Conservation (phyloP, 2,329 filamentous ascomycete genomes). For the Sporothrix luriei region DNA sequence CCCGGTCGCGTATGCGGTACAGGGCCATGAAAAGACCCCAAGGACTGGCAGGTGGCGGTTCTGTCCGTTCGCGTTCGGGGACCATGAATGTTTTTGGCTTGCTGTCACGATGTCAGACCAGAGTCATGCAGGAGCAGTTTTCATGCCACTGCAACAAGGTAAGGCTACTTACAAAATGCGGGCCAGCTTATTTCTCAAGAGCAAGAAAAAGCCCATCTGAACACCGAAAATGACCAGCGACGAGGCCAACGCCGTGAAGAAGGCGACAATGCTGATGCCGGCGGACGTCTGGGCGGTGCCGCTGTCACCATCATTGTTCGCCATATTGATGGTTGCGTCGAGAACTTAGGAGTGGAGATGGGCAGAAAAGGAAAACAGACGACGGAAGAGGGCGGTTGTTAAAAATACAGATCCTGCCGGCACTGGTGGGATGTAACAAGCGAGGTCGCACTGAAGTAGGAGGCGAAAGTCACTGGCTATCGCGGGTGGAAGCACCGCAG, state of each 20-base stretch:
- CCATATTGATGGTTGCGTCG: constrained; percentile 26
- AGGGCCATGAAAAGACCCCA: constrained; percentile 60
- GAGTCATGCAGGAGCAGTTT: too few relatives aligned
- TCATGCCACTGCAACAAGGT: too few relatives aligned
- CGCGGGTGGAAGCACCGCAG: neutral
- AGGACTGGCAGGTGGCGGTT: constrained; percentile 65
- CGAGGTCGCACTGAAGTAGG: neutral
- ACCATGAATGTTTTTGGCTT: constrained; percentile 86
- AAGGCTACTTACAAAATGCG: constrained; percentile 71
- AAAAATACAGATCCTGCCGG: neutral
- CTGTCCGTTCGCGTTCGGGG: constrained; percentile 78
- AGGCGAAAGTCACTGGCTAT: neutral
- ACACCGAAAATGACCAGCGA: constrained; percentile 65
- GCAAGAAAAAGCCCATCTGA: constrained; percentile 69
- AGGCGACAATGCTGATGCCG: constrained; percentile 56
- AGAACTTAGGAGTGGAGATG: neutral
- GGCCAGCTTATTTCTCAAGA: constrained; percentile 75
- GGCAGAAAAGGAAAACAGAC: neutral
- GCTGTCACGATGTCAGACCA: constrained; percentile 46
- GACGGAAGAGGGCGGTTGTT: neutral
- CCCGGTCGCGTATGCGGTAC: constrained; percentile 70
- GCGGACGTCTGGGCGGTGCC: constrained; percentile 40
- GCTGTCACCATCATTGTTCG: constrained; percentile 32
- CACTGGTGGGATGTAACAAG: neutral
- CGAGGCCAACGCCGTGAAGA: constrained; percentile 65